Conservation (phyloP, 345 rosid species). For the Diplotaxis tenuifolia region DNA sequence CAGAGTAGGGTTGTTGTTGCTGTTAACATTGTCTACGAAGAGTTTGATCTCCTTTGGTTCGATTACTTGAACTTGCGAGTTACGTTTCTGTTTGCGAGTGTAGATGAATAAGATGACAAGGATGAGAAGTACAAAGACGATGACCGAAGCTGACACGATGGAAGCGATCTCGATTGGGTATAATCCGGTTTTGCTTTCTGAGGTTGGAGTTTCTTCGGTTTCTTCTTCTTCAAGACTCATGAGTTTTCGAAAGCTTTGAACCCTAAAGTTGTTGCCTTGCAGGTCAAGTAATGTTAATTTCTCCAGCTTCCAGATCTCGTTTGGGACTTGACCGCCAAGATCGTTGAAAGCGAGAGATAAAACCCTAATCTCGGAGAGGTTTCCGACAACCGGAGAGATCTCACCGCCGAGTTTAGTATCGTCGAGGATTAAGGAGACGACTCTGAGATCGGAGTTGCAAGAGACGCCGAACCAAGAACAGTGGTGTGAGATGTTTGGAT, state of each 20-base stretch:
- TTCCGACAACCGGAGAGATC: slow-evolving; percentile 38
- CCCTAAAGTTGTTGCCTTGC: slow-evolving; percentile 41
- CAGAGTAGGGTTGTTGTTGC: no score
- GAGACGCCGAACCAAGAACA: slow-evolving; percentile 55
- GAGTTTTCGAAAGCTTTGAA: slow-evolving; percentile 33
- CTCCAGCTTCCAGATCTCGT: slow-evolving; percentile 43
- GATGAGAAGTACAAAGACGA: slow-evolving; percentile 53
- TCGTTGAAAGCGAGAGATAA: slow-evolving; percentile 50
- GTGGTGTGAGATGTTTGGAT: slow-evolving; percentile 30
- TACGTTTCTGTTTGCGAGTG: slow-evolving; percentile 42
- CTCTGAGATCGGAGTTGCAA: slow-evolving; percentile 43
- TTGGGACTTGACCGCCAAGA: slow-evolving; percentile 45
- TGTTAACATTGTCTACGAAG: slow-evolving; percentile 42
- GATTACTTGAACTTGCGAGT: slow-evolving; percentile 38
- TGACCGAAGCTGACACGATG: slow-evolving; percentile 56
- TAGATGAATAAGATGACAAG: slow-evolving; percentile 48
- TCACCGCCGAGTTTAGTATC: slow-evolving; percentile 34
- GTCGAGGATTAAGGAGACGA: slow-evolving; percentile 42
- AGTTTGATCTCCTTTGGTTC: slow-evolving; percentile 45
- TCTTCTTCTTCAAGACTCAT: slow-evolving; percentile 17
- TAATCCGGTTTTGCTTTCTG: slow-evolving; percentile 22
- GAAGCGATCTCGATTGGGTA: slow-evolving; percentile 61
- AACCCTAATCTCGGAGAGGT: slow-evolving; percentile 45
- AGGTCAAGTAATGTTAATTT: slow-evolving; percentile 48
- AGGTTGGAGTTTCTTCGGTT: neutral